phyloP scores from a whole-genome alignment of 2,329 filamentous ascomycete species.

The Aspergillus flavus region DNA sequence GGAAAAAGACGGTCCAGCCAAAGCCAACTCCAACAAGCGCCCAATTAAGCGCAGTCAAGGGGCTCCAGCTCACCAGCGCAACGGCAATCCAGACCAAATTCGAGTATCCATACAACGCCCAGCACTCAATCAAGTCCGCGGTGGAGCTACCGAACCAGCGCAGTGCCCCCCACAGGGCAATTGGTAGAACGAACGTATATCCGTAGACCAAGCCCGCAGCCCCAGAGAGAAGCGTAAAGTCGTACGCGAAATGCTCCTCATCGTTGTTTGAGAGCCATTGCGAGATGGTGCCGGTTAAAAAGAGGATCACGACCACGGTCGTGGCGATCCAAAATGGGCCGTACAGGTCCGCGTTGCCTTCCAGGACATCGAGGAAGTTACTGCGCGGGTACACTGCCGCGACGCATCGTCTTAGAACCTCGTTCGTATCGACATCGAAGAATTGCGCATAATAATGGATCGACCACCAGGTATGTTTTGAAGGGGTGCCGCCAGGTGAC shows the following conservation, averaged over 20 bases:
- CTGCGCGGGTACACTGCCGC: constrained; percentile 86
- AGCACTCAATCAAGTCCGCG: constrained; percentile 92
- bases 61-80: constrained; percentile 87
- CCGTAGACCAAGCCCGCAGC: constrained; percentile 93
- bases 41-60: constrained; percentile 85
- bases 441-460: constrained; percentile 95
- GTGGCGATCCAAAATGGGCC: constrained; percentile 99
- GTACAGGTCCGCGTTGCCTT: constrained; percentile 96
- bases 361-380: constrained; percentile 95
- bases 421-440: constrained; percentile 95
- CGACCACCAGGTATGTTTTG: constrained; percentile 90
- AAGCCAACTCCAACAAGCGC: constrained; percentile 88
- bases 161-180: constrained; percentile 82
- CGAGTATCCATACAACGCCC: constrained; percentile 92
- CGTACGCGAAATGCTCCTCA: constrained; percentile 78
- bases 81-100: constrained; percentile 98
- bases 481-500: constrained; percentile 46
- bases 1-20: constrained; percentile 77
- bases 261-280: constrained; percentile 76
- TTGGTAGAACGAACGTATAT: constrained; percentile 85
- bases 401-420: constrained; percentile 83
- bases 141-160: constrained; percentile 95
- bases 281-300: constrained; percentile 91
- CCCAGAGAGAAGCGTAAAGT: constrained; percentile 85
- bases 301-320: constrained; percentile 92